Evolutionary conservation across 2,329 filamentous ascomycete species (phyloP).

Genomic region (Botrytis squamosa): DNA sequence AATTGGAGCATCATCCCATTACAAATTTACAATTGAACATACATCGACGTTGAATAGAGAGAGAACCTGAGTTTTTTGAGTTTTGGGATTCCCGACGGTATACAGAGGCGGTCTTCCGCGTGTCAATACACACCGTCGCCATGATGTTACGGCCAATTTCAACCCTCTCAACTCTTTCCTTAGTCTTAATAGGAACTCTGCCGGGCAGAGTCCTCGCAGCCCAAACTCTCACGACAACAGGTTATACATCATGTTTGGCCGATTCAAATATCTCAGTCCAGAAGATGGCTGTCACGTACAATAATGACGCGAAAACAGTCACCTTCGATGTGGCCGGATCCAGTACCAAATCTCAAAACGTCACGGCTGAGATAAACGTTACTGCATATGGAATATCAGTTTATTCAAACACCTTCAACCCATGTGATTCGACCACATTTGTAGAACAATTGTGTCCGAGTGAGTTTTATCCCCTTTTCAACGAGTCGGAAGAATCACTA

Average conservation of each 20-base stretch:
- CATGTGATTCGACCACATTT: slow-evolving; percentile 67
- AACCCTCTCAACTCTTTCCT: slow-evolving; percentile 34
- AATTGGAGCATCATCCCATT: neutral
- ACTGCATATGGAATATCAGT: slow-evolving; percentile 71
- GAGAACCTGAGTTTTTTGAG: neutral
- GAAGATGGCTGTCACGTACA: slow-evolving; percentile 74
- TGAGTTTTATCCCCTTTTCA: slow-evolving; percentile 37
- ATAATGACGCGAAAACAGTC: slow-evolving; percentile 70
- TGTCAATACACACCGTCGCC: slow-evolving; percentile 24
- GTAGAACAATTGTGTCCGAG: slow-evolving; percentile 78
- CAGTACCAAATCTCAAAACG: slow-evolving; percentile 72
- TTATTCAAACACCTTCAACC: slow-evolving; percentile 79
- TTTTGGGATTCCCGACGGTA: slow-evolving; percentile 8
- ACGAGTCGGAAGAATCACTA: neutral
- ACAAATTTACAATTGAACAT: slow-evolving; percentile 9
- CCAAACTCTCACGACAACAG: slow-evolving; percentile 75
- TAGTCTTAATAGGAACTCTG: slow-evolving; percentile 35
- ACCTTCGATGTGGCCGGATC: slow-evolving; percentile 80
- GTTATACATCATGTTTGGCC: slow-evolving; percentile 71
- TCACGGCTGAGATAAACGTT: slow-evolving; percentile 58
- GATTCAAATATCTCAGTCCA: slow-evolving; percentile 65
- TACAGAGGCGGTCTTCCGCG: slow-evolving; percentile 19
- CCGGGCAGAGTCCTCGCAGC: slow-evolving; percentile 53
- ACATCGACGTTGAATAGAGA: slow-evolving; percentile 4
- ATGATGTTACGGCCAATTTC: slow-evolving; percentile 37